Evolutionary conservation across 352 stramenopile genomes (phyloP).

Genomic region (Globisporangium abappressorium): DNA sequence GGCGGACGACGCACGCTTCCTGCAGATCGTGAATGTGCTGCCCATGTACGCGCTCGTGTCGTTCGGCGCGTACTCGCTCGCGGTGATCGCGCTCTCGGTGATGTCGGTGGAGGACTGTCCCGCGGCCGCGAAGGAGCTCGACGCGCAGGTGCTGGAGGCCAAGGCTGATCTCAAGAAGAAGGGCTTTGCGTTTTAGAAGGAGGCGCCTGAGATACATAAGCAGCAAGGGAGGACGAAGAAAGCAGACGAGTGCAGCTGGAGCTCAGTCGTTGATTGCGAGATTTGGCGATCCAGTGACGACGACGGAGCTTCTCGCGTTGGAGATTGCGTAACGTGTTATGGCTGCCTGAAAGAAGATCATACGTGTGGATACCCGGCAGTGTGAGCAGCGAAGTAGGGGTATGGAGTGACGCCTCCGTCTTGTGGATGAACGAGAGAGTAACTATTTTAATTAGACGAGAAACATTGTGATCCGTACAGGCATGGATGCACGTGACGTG

Average conservation of each 20-base stretch:
- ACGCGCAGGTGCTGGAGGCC: constrained; percentile 60
- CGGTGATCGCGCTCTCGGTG: constrained; percentile 58
- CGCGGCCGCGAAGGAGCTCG: constrained; percentile 63
- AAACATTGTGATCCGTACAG: neutral
- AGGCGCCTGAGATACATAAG: neutral
- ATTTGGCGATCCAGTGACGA: neutral
- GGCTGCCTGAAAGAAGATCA: neutral
- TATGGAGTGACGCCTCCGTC: neutral
- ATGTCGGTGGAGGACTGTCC: constrained; percentile 72
- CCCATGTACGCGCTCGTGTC: constrained; percentile 69
- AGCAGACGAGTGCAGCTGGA: too few relatives aligned
- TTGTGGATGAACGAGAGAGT: neutral
- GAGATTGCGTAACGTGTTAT: neutral
- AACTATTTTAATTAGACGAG: neutral
- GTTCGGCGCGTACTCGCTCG: constrained; percentile 74
- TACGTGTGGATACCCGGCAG: too few relatives aligned
- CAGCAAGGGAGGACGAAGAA: neutral
- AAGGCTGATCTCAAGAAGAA: constrained; percentile 61
- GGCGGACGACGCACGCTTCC: constrained; percentile 32
- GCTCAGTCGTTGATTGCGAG: neutral
- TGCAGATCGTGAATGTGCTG: constrained; percentile 53
- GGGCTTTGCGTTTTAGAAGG: constrained; percentile 42
- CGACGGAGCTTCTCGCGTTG: neutral
- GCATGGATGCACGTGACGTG: neutral
- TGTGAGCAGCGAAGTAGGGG: neutral